Evolutionary conservation across 352 stramenopile genomes (phyloP), one percentile per base, ranked within the genome.

Genomic region (Saprolegnia parasitica): DNA sequence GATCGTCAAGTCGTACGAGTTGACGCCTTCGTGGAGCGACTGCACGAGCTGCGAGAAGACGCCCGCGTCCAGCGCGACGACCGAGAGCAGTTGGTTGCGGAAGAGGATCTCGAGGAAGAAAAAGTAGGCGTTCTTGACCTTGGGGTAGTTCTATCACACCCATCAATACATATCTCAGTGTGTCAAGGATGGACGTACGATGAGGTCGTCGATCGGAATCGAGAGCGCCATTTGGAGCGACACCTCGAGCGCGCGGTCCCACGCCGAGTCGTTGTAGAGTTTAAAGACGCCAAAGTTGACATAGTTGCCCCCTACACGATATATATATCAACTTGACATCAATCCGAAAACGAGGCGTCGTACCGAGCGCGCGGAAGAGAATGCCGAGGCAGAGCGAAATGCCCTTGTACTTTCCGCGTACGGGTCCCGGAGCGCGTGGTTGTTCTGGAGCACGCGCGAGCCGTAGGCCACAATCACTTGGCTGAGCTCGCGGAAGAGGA

Each of bases 281-380:
- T 97, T 93, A 80, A 99, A 99, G 24, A 99, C 97, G 65, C 97
- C 97, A 78, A 99, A 99, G 76, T 98, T 99, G 60, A 99, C 96
- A 76, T 99, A 99, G 73, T 98, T 98, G 26, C 97, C 97, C 67
- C 80, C 79, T 39, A 96, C 9, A 50, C 45, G 8, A 23, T 10
- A 35, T 10, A 6, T 21, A 45, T 35, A 56, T 23, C 5, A 29
- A 18, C 1, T n/a, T n/a, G 4, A 16, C 11, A 66, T n/a, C 21
- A 60, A 23, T 20, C 21, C 5, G 35, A 0, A 26, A 47, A 32
- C 20, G 4, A 37, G 39, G 0, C 32, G 8, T 3, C 46, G 39
- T 62, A 58, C 86, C 86, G 26, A 95, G 70, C 15, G 84, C 83
- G 39, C 86, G 83, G 68, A 91, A 95, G 24, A 95, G 67, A 63